Conservation (phyloP, 108 stramenopile genomes). For the Skeletonema potamos region DNA sequence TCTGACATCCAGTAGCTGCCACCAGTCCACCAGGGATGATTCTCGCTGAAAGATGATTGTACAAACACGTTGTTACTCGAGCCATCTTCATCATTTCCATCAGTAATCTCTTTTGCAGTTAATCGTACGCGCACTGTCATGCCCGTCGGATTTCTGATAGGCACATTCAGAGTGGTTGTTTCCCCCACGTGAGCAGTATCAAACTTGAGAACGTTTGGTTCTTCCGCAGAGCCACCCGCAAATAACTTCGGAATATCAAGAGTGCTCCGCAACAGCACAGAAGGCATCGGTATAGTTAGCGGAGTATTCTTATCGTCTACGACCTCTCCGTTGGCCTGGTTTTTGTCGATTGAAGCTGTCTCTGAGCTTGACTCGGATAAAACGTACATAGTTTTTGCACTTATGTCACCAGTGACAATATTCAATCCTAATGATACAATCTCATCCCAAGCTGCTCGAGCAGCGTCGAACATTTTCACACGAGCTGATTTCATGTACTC, state of each 20-base stretch:
- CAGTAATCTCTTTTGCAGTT: slow-evolving; percentile 22
- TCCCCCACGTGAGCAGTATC: slow-evolving; percentile 56
- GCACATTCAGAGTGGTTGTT: slow-evolving; percentile 37
- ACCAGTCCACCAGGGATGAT: slow-evolving; percentile 68
- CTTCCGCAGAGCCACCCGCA: slow-evolving; percentile 12
- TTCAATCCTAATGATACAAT: slow-evolving; percentile 31
- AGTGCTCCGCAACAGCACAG: slow-evolving; percentile 47
- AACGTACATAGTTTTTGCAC: slow-evolving; percentile 24
- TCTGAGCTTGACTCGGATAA: not conserved
- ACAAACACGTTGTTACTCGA: slow-evolving; percentile 14
- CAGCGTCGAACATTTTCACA: slow-evolving; percentile 15
- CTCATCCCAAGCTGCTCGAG: slow-evolving; percentile 26
- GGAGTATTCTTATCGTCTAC: slow-evolving; percentile 1
- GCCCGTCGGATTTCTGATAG: slow-evolving; percentile 67
- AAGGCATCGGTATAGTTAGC: slow-evolving; percentile 46
- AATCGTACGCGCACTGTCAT: slow-evolving; percentile 70
- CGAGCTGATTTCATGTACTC: not conserved
- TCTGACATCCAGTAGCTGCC: slow-evolving; percentile 66
- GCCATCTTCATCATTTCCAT: slow-evolving; percentile 16
- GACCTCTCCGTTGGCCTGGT: not conserved
- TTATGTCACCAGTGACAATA: slow-evolving; percentile 28
- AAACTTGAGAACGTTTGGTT: slow-evolving; percentile 51
- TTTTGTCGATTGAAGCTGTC: not conserved
- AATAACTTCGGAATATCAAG: slow-evolving; percentile 60
- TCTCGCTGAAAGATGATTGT: slow-evolving; percentile 24